Percentiles rank a stretch among this genome's conserved stretches.
These are phyloP conservation scores for Oldenlandia corymbosa DNA, from an alignment of 257 asterid genomes.

Conservation along the genomic window DNA sequence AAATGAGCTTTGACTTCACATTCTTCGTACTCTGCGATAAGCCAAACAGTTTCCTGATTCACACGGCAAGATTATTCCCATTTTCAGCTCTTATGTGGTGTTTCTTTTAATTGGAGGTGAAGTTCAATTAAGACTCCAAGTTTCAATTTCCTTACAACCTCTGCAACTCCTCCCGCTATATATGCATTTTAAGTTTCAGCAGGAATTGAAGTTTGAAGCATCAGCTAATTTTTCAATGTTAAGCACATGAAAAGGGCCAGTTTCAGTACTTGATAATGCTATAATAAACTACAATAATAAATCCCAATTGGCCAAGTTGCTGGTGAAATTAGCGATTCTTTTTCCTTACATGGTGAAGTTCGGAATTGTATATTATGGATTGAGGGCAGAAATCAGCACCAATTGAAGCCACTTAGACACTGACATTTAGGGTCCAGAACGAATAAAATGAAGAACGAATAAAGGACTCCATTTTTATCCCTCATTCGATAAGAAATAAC, in stretches of 20 bases:
- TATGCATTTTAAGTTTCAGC: neutral
- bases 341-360: neutral
- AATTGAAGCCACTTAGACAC: neutral
- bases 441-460: neutral
- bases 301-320: neutral
- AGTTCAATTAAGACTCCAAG: too few species aligned
- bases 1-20: conserved; percentile 2
- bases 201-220: neutral
- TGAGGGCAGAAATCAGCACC: neutral
- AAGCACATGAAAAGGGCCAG: neutral
- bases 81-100: too few species aligned
- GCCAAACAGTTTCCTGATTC: neutral
- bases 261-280: neutral
- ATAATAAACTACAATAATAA: too few species aligned
- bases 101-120: too few species aligned
- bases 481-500: neutral
- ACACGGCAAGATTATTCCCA: conserved; percentile 2
- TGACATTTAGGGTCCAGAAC: neutral
- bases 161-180: too few species aligned
- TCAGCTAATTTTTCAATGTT: neutral
- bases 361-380: too few species aligned
- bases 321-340: too few species aligned
- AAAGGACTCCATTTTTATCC: neutral
- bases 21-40: too few species aligned
- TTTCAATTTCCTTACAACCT: too few species aligned